Base-by-base conservation (phyloP, 495 filamentous ascomycete genomes). In the Aspergillus sparsus region DNA sequence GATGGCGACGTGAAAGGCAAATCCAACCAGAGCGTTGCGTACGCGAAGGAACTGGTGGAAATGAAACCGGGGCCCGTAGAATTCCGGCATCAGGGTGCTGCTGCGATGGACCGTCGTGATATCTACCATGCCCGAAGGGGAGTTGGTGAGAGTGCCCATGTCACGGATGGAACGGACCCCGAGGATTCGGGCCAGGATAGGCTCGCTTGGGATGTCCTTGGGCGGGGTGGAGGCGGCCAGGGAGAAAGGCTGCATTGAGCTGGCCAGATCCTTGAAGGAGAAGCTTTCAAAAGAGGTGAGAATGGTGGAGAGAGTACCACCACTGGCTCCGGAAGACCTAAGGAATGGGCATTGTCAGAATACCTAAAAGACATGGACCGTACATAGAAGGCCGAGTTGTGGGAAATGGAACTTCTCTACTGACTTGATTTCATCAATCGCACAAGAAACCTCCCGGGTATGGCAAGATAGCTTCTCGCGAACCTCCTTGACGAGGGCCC, bases 51-150 rank as follows among this genome's bases (percentile, higher is more conserved):
- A 91, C 66, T 92, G 87, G 34, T 75, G 77, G 70, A 88, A 92
- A 34, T 80, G 77, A 71, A 96, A 96, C 4, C 83, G 81, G 5
- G 83, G 80, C 0, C 92, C 92, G 72, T 95, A 94, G 46, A 81
- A 74, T 5, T 80, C 76, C 11, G 84, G 79, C 56, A 91, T 78
- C 5, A 97, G 69, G 5, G 87, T 89, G 86, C 91, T 94, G 41
- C 82, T 85, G 54, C 92, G 86, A 55, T 93, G 83, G 7, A 94
- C 87, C 45, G 88, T 82, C 21, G 85, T 82, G 7, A 80, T 73
- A 62, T 97, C 89, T 0, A 85, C 81, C 5, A 77, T 67, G 12
- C 69, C 80, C 12, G 80, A 80, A 3, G 88, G 67, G 16, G 82
- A 87, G 10, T 81, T 87, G 15, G 87, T 85, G 7, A 91, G 72